These are phyloP conservation scores for Jacaranda mimosifolia DNA, from an alignment of 257 asterid genomes.

Conservation along the genomic window DNA sequence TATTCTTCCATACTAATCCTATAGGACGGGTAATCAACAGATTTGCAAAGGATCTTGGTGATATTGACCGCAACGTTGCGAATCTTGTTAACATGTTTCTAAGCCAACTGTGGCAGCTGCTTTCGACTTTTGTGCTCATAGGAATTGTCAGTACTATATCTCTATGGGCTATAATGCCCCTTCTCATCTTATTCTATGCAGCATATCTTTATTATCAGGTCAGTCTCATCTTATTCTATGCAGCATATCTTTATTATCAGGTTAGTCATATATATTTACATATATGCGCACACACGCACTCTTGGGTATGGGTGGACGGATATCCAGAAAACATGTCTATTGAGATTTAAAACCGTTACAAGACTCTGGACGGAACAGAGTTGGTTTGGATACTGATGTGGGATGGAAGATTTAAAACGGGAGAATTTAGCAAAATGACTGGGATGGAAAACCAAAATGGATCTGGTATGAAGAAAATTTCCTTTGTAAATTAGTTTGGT, in stretches of 20 bases:
- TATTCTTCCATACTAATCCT: constrained; percentile 88
- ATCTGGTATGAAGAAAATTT: too few species aligned
- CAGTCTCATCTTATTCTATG: constrained; percentile 43
- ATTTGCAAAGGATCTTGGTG: constrained; percentile 78
- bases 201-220: constrained; percentile 77
- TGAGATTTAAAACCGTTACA: too few species aligned
- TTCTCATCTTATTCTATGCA: constrained; percentile 71
- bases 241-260: constrained; percentile 78
- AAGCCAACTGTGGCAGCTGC: constrained; percentile 71
- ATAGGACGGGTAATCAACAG: constrained; percentile 82
- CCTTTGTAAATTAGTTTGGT: too few species aligned
- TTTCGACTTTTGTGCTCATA: constrained; percentile 77
- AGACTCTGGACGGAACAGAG: too few species aligned
- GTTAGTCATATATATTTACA: neutral
- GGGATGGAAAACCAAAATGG: too few species aligned
- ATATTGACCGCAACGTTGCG: constrained; percentile 77
- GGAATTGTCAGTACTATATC: constrained; percentile 78
- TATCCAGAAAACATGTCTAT: too few species aligned
- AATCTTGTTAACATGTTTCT: constrained; percentile 58
- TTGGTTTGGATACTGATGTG: too few species aligned
- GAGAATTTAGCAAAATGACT: too few species aligned
- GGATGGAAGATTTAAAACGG: too few species aligned
- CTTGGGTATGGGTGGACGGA: too few species aligned
- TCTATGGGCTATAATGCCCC: constrained; percentile 86
- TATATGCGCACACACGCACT: neutral